These are phyloP conservation scores for Peltaster fructicola DNA, from an alignment of 2,329 filamentous ascomycete species.

Conservation along the genomic window DNA sequence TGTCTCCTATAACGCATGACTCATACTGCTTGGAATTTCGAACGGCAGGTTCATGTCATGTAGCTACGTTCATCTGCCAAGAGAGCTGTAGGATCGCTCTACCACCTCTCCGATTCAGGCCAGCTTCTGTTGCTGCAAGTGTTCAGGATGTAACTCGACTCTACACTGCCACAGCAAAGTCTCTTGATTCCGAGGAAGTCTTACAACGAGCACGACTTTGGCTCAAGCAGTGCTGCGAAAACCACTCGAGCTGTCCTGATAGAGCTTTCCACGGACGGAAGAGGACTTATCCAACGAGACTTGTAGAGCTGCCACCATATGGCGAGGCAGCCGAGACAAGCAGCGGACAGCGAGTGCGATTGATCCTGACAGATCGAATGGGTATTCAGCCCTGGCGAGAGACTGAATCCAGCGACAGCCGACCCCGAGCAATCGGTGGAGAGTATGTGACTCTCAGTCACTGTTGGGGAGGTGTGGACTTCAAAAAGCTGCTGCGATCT, in stretches of 20 bases:
- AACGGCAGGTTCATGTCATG: no score
- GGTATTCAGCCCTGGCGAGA: no score
- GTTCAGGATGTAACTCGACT: no score
- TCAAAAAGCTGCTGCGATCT: constrained; percentile 1
- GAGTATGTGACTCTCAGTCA: constrained; percentile 2
- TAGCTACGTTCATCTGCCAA: no score
- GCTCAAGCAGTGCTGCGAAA: neutral
- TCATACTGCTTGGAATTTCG: no score
- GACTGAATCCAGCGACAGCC: no score
- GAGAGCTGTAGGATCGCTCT: no score
- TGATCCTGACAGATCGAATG: no score
- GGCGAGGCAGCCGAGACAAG: neutral
- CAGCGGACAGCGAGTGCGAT: neutral
- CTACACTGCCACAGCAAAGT: neutral
- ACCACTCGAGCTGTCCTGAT: neutral
- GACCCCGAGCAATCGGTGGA: no score
- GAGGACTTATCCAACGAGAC: constrained; percentile 1
- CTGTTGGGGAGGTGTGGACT: constrained; percentile 1
- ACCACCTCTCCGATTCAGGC: no score
- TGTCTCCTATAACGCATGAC: no score
- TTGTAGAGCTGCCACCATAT: neutral
- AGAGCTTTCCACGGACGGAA: neutral
- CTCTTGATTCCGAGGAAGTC: neutral
- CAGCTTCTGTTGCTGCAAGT: no score
- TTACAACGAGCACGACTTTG: neutral